Base-by-base conservation (phyloP, 2,329 filamentous ascomycete genomes). In the Pseudopyricularia javanii region DNA sequence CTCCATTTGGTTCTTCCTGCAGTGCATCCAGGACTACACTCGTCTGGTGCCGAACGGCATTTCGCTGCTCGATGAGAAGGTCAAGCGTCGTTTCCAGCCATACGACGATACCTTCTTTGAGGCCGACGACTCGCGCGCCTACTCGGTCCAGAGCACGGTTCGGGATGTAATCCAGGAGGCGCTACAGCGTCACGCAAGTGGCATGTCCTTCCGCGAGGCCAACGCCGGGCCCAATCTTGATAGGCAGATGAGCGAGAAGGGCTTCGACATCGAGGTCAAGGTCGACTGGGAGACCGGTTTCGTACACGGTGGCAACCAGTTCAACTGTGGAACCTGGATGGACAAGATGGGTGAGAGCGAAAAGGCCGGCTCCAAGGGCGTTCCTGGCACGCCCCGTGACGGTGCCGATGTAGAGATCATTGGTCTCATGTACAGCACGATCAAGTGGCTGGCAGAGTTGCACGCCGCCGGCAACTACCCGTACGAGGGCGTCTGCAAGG, bases 311-410 rank as follows among this genome's bases (percentile, higher is more conserved):
- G 93, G 94, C 33, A 97, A 88, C 63, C 91, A 96, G 64, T 78
- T 73, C 69, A 98, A 98, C 68, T 98, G 94, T 61, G 93, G 93
- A 51, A 98, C 93, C 1, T 98, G 93, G 93, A 96, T 96, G 90
- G 93, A 98, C 75, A 98, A 98, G 78, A 98, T 98, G 93, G 93
- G 93, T n/a, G 93, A 98, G 68, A 95, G 90, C 57, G 82, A 87
- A 58, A 87, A 84, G 56, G 93, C 94, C 15, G 85, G 86, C 54
- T 95, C 84, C 63, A 97, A 96, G 71, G 94, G 93, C 50, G 75
- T 95, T 20, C 94, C 93, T 1, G 93, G 91, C 8, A 98, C 93
- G n/a, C 93, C 93, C 48, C 86, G 94, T 61, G 94, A 98, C 65
- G 93, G 93, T 30, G 90, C 93, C 43, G 90, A 93, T 20, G 80